Percentiles rank a stretch among this genome's conserved stretches.
Conservation (phyloP, 1,139 yeast genomes). For the Saccharomyces hybrid region DNA sequence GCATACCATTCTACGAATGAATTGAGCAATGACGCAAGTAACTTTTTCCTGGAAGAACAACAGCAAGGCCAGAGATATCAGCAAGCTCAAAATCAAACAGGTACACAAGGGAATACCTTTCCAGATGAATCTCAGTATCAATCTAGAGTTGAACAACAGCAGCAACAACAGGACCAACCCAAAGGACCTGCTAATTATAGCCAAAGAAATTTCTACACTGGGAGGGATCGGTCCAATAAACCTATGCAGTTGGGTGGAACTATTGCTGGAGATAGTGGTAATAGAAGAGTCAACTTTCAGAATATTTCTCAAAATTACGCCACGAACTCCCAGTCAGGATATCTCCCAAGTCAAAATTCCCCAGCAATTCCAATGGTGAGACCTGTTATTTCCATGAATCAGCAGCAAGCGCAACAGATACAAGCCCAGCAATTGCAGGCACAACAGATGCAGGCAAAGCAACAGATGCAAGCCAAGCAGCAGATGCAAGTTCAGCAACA, state of each 20-base stretch:
- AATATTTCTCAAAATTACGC: not conserved
- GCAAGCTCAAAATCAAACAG: not conserved
- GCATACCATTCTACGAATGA: constrained; percentile 3
- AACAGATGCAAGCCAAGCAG: not conserved
- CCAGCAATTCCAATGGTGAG: not conserved
- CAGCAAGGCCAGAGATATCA: constrained; percentile 6
- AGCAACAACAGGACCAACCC: not conserved
- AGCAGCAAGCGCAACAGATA: not conserved
- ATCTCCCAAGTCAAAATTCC: not conserved
- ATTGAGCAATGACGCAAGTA: not conserved
- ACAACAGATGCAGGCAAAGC: not conserved
- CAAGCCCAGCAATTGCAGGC: not conserved
- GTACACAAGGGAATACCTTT: not conserved
- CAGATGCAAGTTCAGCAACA: not conserved
- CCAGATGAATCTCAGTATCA: not conserved
- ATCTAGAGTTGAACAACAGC: not conserved
- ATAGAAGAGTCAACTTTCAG: constrained; percentile 8
- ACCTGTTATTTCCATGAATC: not conserved
- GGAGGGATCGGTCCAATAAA: not conserved
- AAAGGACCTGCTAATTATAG: not conserved
- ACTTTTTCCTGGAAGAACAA: constrained; percentile 2
- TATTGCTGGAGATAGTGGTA: not conserved
- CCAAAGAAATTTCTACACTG: not conserved
- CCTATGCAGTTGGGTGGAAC: constrained; percentile 1
- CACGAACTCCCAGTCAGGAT: not conserved